Conservation (phyloP, 2,329 filamentous ascomycete genomes). For the Chrysoporthe austroafricana region DNA sequence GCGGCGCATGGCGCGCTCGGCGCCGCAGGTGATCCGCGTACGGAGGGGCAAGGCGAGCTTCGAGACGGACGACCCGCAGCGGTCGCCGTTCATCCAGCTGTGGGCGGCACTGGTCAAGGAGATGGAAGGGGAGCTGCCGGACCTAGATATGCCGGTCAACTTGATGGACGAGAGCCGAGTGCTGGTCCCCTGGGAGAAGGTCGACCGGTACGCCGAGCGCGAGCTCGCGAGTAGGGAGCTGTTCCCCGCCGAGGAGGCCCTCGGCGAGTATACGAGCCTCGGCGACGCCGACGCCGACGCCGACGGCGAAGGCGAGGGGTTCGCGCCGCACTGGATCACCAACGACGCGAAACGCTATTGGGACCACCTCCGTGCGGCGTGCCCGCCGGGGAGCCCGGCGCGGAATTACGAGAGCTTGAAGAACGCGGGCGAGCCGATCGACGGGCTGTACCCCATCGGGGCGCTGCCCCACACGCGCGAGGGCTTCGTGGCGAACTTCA, state of each 20-base stretch:
- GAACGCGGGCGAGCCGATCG: slow-evolving; percentile 37
- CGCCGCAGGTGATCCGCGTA: slow-evolving; percentile 51
- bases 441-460: slow-evolving; percentile 29
- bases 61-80: slow-evolving; percentile 44
- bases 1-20: slow-evolving; percentile 42
- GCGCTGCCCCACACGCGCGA: slow-evolving; percentile 37
- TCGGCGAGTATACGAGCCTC: slow-evolving; percentile 48
- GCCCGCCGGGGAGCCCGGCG: slow-evolving; percentile 57
- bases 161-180: slow-evolving; percentile 65
- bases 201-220: slow-evolving; percentile 52
- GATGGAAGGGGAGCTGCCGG: slow-evolving; percentile 59
- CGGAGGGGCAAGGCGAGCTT: slow-evolving; percentile 47
- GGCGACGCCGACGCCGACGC: slow-evolving; percentile 39
- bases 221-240: slow-evolving; percentile 51
- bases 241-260: slow-evolving; percentile 47
- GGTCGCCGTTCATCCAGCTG: slow-evolving; percentile 49
- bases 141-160: slow-evolving; percentile 71
- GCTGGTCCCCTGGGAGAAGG: slow-evolving; percentile 60
- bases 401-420: slow-evolving; percentile 43
- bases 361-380: slow-evolving; percentile 60
- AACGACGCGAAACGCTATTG: slow-evolving; percentile 58
- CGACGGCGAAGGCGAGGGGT: slow-evolving; percentile 32
- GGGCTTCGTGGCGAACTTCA: slow-evolving; percentile 60
- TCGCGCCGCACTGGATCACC: slow-evolving; percentile 53
- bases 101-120: slow-evolving; percentile 55